phyloP scores from a whole-genome alignment of 805 yeast species.

The Saturnispora sanitii region DNA sequence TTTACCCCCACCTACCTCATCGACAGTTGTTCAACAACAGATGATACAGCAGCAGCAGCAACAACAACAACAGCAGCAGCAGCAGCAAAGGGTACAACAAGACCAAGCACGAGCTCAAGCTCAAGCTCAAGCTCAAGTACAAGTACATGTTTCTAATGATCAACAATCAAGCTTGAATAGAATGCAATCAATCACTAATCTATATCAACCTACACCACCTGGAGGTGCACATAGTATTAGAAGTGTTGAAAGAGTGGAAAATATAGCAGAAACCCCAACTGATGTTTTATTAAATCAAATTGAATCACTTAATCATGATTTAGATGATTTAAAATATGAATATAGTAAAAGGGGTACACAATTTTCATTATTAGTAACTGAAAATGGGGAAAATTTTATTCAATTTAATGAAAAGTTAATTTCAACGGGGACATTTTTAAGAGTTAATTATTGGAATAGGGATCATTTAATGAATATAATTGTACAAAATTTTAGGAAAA shows the following conservation, averaged over 20 bases:
- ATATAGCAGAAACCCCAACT: neutral
- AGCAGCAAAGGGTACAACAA: neutral
- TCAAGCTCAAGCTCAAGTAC: too few species aligned
- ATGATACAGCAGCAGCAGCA: too few species aligned
- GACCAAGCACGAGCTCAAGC: too few species aligned
- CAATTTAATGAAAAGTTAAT: neutral
- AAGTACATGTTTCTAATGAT: too few species aligned
- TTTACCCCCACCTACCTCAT: neutral
- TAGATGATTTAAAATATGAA: constrained; percentile 2
- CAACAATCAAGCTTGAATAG: neutral
- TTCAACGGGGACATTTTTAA: constrained; percentile 5
- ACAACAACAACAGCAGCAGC: neutral
- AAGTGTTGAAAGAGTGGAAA: neutral
- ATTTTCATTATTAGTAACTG: constrained; percentile 2
- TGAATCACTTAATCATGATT: neutral
- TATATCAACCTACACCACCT: neutral
- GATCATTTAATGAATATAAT: constrained; percentile 2
- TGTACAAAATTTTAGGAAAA: neutral
- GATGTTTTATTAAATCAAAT: neutral
- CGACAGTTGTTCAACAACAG: too few species aligned
- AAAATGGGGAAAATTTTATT: neutral
- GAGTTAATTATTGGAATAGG: constrained; percentile 4
- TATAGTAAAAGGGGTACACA: constrained; percentile 1
- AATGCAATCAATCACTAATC: neutral
- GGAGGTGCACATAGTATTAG: neutral